These are phyloP conservation scores for Aureobasidium mangrovei DNA, from an alignment of 2,329 filamentous ascomycete genomes.

Conservation along the genomic window DNA sequence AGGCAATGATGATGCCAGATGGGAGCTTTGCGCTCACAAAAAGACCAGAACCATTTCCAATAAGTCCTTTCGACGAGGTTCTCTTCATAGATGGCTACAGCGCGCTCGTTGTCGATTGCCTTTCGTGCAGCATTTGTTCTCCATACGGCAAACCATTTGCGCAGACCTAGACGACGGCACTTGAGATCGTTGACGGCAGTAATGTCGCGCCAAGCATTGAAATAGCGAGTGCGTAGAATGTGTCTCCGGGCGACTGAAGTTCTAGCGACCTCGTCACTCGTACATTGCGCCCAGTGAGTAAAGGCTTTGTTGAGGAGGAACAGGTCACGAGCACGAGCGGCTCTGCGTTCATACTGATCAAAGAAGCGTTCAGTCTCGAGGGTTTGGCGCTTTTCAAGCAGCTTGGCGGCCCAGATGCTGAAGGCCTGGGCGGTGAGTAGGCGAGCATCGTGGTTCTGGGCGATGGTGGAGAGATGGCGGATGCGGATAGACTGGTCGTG, in stretches of 20 bases:
- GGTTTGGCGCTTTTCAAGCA: constrained; percentile 33
- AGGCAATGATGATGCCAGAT: constrained; percentile 25
- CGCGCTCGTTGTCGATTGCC: constrained; percentile 27
- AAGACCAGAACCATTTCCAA: constrained; percentile 31
- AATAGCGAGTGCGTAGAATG: constrained; percentile 59
- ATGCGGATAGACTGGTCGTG: constrained; percentile 28
- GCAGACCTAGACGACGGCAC: constrained; percentile 43
- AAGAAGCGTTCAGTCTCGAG: constrained; percentile 46
- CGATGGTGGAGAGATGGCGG: constrained; percentile 37
- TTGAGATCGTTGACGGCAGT: constrained; percentile 52
- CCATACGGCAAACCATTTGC: constrained; percentile 49
- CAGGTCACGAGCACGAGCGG: constrained; percentile 54
- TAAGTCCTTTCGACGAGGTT: constrained; percentile 27
- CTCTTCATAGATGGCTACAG: constrained; percentile 25
- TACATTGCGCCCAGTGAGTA: constrained; percentile 58
- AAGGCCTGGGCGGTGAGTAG: constrained; percentile 46
- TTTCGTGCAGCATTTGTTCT: constrained; percentile 33
- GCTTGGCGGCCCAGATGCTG: constrained; percentile 39
- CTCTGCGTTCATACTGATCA: constrained; percentile 49
- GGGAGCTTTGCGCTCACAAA: constrained; percentile 28
- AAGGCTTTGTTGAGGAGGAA: constrained; percentile 58
- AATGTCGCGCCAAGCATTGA: constrained; percentile 60
- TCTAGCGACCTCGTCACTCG: constrained; percentile 55
- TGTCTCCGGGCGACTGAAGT: constrained; percentile 62
- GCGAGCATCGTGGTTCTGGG: constrained; percentile 35